Evolutionary conservation across 106 monocot species (phyloP), one percentile per base, ranked within the genome.

Genomic region (Dioscorea zingiberensis): DNA sequence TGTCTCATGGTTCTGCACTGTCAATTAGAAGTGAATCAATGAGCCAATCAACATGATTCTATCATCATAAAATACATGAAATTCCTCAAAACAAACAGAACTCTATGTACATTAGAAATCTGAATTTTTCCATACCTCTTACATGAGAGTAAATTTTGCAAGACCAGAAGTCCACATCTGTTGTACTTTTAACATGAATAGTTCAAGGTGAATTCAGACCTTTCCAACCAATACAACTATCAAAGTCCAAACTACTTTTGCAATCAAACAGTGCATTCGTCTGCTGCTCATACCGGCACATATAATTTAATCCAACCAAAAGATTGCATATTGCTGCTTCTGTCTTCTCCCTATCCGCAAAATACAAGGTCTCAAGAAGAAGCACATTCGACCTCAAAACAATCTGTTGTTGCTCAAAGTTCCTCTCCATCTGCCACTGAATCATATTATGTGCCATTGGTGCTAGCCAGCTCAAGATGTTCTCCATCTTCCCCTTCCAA

Each of bases 381-480:
- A 97, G 65, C 18, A 92, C 81, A 63, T 79, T 78, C 21, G 72
- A 76, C 53, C 59, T 79, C 47, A 62, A 49, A 28, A 85, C 83
- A 59, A 97, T 85, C 69, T 83, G 85, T 48, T 88, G 91, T 71
- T 85, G 91, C 83, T 97, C 97, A 47, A 97, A 86, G 59, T 85
- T 92, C 24, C 75, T 74, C 72, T 97, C 97, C 0, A 92, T 82
- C 59, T 97, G 97, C 97, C 97, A 97, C 67, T 77, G 75, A 32
- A 97, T 83, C 97, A 88, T 97, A 29, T 86, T 74, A 69, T 97
- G 91, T 0, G 97, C 97, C 88, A 97, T 85, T 4, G 97, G 97
- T 0, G 81, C 81, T 10, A 97, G 77, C 97, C 97, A 97, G 17
- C 67, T 54, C 79, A 97, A 58, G 18, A 78, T 85, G 59, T 74